Evolutionary conservation across 2,329 filamentous ascomycete genomes (phyloP), one percentile per base, ranked within the genome.

Genomic region (Xylariales sp.): DNA sequence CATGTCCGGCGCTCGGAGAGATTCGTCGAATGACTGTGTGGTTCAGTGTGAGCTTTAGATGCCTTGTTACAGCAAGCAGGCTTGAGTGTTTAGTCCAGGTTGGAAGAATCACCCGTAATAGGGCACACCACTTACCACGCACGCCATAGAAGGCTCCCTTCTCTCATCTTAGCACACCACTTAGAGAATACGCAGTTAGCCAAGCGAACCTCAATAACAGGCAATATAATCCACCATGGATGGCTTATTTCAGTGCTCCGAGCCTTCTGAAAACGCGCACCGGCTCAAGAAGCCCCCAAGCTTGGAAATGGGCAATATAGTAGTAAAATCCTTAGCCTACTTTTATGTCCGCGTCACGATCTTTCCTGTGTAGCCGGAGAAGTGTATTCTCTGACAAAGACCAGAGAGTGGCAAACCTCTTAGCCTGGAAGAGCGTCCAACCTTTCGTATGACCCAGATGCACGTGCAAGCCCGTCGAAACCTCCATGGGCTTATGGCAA

Each of bases 391-490:
- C 73, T 3, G 61, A 18, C 23, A 74, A 32, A 36, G 39, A 49
- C 72, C 72, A 75, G 16, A 75, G 18, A n/a, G 68, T 66, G 8
- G 67, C 59, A 36, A 75, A 71, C 52, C 63, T 69, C 66, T 75
- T 75, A 1, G 71, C 39, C 23, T 74, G 69, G 23, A 62, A 49
- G 28, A 75, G 65, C 23, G 67, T 69, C 72, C 71, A 75, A 2
- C 73, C 73, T 6, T 65, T 49, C 16, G 64, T 67, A 45, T 75
- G 67, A 9, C 73, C 73, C 23, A 75, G 16, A 39, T 75, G 72
- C 5, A 75, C 56, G 30, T 74, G 72, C 1, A 75, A 16, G 23
- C 73, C 72, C 9, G 71, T 61, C 36, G 69, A 70, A 39, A 60
- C 49, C 18, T 71, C 60, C 69, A 75, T 74, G 7, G 73, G 73